phyloP scores from a whole-genome alignment of 2,329 filamentous ascomycete species.

The Beauveria brongniartii region DNA sequence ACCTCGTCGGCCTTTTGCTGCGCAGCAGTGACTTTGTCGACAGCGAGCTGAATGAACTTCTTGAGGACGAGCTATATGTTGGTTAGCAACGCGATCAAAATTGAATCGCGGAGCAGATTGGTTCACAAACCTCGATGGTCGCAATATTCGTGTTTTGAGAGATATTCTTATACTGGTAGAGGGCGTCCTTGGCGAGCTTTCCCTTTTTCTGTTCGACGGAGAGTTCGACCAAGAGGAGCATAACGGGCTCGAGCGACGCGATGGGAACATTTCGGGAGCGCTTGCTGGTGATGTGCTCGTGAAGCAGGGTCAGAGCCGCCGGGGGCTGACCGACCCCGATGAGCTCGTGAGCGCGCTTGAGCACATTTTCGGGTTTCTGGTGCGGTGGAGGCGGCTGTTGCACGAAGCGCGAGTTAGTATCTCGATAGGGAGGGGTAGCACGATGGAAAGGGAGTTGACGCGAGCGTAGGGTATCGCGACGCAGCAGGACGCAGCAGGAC shows the following conservation, averaged over 20 bases:
- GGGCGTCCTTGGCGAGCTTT: slow-evolving; percentile 94
- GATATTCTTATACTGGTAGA: slow-evolving; percentile 99
- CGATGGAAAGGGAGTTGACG: neutral
- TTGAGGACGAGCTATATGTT: slow-evolving; percentile 71
- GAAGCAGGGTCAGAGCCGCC: slow-evolving; percentile 86
- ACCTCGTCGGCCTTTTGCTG: slow-evolving; percentile 95
- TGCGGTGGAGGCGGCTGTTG: slow-evolving; percentile 85
- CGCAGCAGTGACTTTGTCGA: slow-evolving; percentile 90
- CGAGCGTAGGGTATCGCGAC: neutral
- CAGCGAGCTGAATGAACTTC: slow-evolving; percentile 95
- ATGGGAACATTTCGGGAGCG: slow-evolving; percentile 96
- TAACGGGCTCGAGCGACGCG: slow-evolving; percentile 91
- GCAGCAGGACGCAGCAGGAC: slow-evolving; percentile 20
- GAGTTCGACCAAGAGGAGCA: slow-evolving; percentile 94
- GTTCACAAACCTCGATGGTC: slow-evolving; percentile 73
- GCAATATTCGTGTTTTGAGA: slow-evolving; percentile 97
- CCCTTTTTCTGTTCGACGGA: slow-evolving; percentile 97
- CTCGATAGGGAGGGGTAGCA: slow-evolving; percentile 22
- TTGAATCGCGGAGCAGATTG: neutral
- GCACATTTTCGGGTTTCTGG: slow-evolving; percentile 97
- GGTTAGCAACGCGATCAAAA: slow-evolving; percentile 12
- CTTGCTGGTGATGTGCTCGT: slow-evolving; percentile 99
- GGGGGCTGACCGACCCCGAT: slow-evolving; percentile 93
- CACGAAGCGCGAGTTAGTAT: slow-evolving; percentile 20
- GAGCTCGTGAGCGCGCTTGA: slow-evolving; percentile 97